Percentiles rank a stretch among this genome's conserved stretches.
These are phyloP conservation scores for Solanum sejunctum DNA, from an alignment of 257 asterid species.

Conservation along the genomic window DNA sequence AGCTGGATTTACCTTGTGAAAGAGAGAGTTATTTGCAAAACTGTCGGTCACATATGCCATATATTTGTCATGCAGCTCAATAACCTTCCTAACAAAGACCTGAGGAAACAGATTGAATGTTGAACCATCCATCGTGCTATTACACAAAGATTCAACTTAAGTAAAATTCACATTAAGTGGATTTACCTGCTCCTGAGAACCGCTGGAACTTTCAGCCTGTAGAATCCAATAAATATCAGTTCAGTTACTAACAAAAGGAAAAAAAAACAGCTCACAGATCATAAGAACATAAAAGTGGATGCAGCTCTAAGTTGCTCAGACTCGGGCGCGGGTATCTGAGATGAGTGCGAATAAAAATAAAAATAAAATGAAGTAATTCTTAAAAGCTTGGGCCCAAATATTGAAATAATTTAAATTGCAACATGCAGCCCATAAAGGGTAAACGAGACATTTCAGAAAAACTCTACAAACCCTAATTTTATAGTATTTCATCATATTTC, in stretches of 20 bases:
- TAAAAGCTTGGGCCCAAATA: no score
- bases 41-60: slow-evolving; percentile 24
- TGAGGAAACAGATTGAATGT: not conserved
- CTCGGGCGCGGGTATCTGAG: no score
- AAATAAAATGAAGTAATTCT: no score
- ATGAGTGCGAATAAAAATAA: no score
- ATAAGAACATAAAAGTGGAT: not conserved
- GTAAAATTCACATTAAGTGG: not conserved
- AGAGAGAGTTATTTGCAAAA: slow-evolving; percentile 23
- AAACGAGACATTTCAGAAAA: no score
- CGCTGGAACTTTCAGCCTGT: slow-evolving; percentile 32
- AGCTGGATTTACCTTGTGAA: slow-evolving; percentile 29
- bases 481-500: no score
- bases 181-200: slow-evolving; percentile 33
- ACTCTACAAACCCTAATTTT: no score
- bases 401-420: no score
- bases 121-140: not conserved
- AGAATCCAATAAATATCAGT: slow-evolving; percentile 1
- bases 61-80: slow-evolving; percentile 40
- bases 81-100: slow-evolving; percentile 30
- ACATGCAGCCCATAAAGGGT: no score
- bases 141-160: not conserved
- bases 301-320: not conserved
- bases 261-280: not conserved
- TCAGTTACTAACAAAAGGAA: not conserved